Evolutionary conservation across 306 rosid genomes (phyloP).

Genomic region (Cercis canadensis): DNA sequence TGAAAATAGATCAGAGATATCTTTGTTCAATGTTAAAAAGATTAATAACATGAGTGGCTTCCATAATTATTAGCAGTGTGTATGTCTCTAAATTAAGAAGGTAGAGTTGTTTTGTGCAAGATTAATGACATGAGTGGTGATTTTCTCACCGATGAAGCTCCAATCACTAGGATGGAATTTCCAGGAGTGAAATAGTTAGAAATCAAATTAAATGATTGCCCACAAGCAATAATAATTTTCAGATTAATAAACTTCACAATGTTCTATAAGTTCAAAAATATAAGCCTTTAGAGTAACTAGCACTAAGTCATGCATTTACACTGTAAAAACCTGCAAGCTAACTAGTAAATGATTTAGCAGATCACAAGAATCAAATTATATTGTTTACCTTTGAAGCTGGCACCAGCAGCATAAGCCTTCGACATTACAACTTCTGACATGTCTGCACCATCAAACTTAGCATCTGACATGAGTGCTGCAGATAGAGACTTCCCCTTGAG

Average conservation of each 20-base stretch:
- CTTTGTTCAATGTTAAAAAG: too few species aligned
- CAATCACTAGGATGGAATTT: too few species aligned
- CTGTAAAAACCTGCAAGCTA: not conserved
- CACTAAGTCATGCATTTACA: slow-evolving; percentile 17
- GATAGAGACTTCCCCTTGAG: slow-evolving; percentile 89
- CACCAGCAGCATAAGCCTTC: slow-evolving; percentile 90
- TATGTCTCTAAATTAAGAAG: too few species aligned
- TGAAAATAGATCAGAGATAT: too few species aligned
- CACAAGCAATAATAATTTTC: not conserved
- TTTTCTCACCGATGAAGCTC: too few species aligned
- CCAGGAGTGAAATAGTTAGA: too few species aligned
- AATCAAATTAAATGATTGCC: not conserved
- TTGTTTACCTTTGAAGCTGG: slow-evolving; percentile 84
- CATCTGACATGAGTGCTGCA: slow-evolving; percentile 95
- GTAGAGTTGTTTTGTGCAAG: too few species aligned
- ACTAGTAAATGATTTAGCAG: not conserved
- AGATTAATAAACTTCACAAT: not conserved
- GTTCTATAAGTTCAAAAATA: not conserved
- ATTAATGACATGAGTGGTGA: too few species aligned
- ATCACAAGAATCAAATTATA: slow-evolving; percentile 9
- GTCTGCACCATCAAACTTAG: slow-evolving; percentile 98
- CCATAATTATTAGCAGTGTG: too few species aligned
- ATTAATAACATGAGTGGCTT: too few species aligned
- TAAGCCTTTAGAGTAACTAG: slow-evolving; percentile 9
- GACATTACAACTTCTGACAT: slow-evolving; percentile 97